Evolutionary conservation across 805 yeast genomes (phyloP).

Genomic region (Myxozyma lipomycoides): DNA sequence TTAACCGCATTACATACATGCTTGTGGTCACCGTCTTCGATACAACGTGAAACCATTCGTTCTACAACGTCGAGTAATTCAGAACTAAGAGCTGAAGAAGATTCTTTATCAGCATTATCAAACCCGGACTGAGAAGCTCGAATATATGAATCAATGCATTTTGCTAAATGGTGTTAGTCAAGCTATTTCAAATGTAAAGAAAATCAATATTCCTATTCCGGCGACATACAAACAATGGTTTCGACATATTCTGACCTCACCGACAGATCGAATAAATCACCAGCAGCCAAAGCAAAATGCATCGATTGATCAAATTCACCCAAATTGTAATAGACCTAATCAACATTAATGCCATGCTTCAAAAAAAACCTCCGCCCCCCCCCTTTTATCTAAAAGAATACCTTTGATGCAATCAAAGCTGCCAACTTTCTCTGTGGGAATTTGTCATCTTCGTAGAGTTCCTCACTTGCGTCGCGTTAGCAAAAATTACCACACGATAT

Average conservation of each 20-base stretch:
- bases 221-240: constrained; percentile 66
- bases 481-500: not conserved
- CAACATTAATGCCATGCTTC: not conserved
- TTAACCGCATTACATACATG: constrained; percentile 36
- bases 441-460: constrained; percentile 75
- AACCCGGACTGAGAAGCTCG: constrained; percentile 52
- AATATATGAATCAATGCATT: constrained; percentile 83
- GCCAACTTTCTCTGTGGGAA: constrained; percentile 79
- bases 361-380: no score
- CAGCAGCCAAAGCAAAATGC: constrained; percentile 81
- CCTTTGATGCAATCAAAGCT: constrained; percentile 88
- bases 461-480: constrained; percentile 48
- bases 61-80: constrained; percentile 71
- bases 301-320: constrained; percentile 93
- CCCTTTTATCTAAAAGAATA: constrained; percentile 28
- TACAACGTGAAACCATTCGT: constrained; percentile 79
- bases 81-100: constrained; percentile 41
- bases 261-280: constrained; percentile 66
- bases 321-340: constrained; percentile 65
- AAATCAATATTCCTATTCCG: not conserved
- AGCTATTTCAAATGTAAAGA: not conserved
- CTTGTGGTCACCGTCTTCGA: constrained; percentile 62
- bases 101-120: constrained; percentile 35
- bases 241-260: constrained; percentile 83
- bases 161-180: no score